phyloP scores from a whole-genome alignment of 805 yeast species.

The Hanseniaspora pseudoguilliermondii region DNA sequence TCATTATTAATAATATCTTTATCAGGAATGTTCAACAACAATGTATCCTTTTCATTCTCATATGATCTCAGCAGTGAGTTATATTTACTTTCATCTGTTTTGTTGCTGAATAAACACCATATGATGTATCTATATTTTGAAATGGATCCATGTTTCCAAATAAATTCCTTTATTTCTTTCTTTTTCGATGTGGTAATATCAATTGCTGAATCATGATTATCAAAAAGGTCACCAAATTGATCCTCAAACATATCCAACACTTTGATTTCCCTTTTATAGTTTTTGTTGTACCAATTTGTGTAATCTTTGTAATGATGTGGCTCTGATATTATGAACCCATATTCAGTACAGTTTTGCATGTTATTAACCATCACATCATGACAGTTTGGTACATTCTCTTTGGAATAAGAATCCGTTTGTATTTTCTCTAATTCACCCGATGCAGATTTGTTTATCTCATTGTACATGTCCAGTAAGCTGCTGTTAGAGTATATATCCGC shows the following conservation, averaged over 20 bases:
- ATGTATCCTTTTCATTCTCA: constrained; percentile 7
- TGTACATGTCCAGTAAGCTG: constrained; percentile 8
- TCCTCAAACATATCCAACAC: neutral
- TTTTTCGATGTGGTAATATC: neutral
- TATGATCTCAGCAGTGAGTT: neutral
- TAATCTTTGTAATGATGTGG: neutral
- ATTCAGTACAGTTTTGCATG: constrained; percentile 2
- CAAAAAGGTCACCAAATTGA: neutral
- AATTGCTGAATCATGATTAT: neutral
- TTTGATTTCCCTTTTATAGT: neutral
- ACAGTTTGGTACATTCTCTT: neutral
- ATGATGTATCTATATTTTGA: constrained; percentile 4
- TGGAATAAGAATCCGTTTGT: neutral
- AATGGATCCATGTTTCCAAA: neutral
- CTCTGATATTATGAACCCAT: constrained; percentile 2
- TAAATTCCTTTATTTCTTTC: constrained; percentile 1
- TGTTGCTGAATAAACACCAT: neutral
- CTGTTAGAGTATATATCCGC: constrained; percentile 6
- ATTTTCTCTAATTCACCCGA: neutral
- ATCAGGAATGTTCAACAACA: constrained; percentile 30
- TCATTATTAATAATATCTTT: constrained; percentile 91
- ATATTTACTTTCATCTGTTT: neutral
- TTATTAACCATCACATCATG: neutral
- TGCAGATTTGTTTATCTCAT: neutral
- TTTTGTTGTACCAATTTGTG: constrained; percentile 1